Evolutionary conservation across 495 filamentous ascomycete species (phyloP).

Genomic region (Aspergillus mulundensis): DNA sequence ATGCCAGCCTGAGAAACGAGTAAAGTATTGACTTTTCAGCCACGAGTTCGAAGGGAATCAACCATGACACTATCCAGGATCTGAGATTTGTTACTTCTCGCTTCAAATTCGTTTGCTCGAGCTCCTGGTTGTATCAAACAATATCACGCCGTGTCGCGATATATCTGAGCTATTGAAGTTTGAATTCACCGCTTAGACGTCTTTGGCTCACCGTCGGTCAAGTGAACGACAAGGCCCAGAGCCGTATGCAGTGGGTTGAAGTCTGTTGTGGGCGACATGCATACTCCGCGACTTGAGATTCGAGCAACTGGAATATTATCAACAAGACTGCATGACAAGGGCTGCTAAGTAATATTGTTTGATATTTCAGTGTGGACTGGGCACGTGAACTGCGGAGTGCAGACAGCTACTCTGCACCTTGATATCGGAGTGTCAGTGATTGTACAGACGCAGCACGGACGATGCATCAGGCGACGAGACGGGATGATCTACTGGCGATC

Average conservation of each 20-base stretch:
- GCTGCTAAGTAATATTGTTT: neutral
- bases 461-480: neutral
- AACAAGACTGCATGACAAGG: neutral
- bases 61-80: too few species aligned
- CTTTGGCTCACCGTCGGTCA: too few species aligned
- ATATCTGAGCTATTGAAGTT: neutral
- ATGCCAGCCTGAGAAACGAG: too few species aligned
- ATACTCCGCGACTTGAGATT: neutral
- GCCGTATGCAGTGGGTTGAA: neutral
- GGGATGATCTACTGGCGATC: slow-evolving; percentile 5
- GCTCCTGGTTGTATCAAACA: neutral
- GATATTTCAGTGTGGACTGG: neutral
- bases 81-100: too few species aligned
- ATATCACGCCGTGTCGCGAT: neutral
- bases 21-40: too few species aligned
- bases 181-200: neutral
- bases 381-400: neutral
- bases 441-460: neutral
- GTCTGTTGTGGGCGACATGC: neutral
- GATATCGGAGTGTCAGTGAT: too few species aligned
- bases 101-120: neutral
- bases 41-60: too few species aligned
- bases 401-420: neutral
- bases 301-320: neutral
- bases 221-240: too few species aligned